Evolutionary conservation across 495 filamentous ascomycete species (phyloP).

Genomic region (Lentithecium fluviatile): DNA sequence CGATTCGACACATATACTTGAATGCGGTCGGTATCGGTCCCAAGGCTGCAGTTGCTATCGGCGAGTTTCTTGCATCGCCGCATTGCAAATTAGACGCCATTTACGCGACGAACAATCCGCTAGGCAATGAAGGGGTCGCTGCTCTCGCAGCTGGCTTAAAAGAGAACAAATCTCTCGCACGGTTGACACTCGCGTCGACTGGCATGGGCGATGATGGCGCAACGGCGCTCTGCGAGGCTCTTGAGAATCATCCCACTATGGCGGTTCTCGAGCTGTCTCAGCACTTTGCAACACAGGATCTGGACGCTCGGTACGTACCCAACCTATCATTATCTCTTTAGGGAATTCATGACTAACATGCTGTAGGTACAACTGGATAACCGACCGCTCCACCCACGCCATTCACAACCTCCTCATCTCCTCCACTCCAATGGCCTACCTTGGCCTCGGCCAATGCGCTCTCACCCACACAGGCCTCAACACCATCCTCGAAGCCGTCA

Average conservation of each 20-base stretch:
- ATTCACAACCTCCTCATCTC: constrained; percentile 19
- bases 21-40: constrained; percentile 43
- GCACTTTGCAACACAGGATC: constrained; percentile 42
- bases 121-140: constrained; percentile 35
- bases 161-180: constrained; percentile 34
- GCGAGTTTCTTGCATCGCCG: constrained; percentile 36
- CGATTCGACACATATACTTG: constrained; percentile 45
- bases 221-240: constrained; percentile 32
- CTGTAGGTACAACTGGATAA: constrained; percentile 32
- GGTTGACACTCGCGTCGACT: constrained; percentile 40
- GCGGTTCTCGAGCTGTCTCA: constrained; percentile 40
- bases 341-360: background rate
- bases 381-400: constrained; percentile 10
- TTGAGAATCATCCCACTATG: constrained; percentile 31
- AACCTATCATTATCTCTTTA: constrained; percentile 10
- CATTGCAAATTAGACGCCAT: constrained; percentile 39
- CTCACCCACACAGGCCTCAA: constrained; percentile 18
- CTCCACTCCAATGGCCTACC: constrained; percentile 6
- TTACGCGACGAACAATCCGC: constrained; percentile 43
- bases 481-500: constrained; percentile 7
- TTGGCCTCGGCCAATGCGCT: constrained; percentile 21
- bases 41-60: constrained; percentile 37
- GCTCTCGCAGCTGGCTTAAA: constrained; percentile 36
- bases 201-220: constrained; percentile 35
- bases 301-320: constrained; percentile 42